These are phyloP conservation scores for Penicillium sp. DNA, from an alignment of 2,329 filamentous ascomycete species.

Conservation along the genomic window DNA sequence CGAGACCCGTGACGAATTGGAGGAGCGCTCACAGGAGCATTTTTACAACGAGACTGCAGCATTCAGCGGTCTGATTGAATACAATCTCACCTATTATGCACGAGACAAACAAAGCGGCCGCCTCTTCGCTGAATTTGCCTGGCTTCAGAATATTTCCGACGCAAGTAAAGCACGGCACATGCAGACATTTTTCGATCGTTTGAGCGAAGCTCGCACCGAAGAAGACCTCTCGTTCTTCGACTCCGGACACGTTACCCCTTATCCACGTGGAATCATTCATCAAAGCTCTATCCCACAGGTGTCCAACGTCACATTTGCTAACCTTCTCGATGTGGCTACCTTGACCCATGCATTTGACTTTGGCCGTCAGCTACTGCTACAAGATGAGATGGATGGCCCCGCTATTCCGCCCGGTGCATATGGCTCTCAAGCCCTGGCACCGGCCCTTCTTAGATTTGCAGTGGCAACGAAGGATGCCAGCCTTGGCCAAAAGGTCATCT, in stretches of 20 bases:
- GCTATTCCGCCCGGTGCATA: constrained; percentile 51
- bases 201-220: constrained; percentile 14
- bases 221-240: constrained; percentile 19
- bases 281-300: constrained; percentile 41
- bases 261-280: constrained; percentile 13
- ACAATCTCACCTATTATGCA: constrained; percentile 31
- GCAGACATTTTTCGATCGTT: constrained; percentile 30
- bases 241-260: constrained; percentile 14
- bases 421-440: constrained; percentile 49
- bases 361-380: constrained; percentile 56
- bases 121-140: constrained; percentile 32
- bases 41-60: constrained; percentile 38
- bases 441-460: constrained; percentile 58
- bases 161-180: constrained; percentile 38
- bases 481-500: constrained; percentile 32
- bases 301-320: constrained; percentile 50
- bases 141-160: constrained; percentile 38
- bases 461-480: constrained; percentile 48
- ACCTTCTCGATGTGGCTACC: constrained; percentile 54
- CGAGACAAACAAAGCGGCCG: constrained; percentile 25
- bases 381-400: constrained; percentile 56
- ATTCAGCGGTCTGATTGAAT: constrained; percentile 35
- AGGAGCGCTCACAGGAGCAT: constrained; percentile 25
- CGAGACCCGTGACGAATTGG: constrained; percentile 20
- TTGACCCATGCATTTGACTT: constrained; percentile 50